Evolutionary conservation across 2,329 filamentous ascomycete species (phyloP).

Genomic region (Penicillium digitatum): DNA sequence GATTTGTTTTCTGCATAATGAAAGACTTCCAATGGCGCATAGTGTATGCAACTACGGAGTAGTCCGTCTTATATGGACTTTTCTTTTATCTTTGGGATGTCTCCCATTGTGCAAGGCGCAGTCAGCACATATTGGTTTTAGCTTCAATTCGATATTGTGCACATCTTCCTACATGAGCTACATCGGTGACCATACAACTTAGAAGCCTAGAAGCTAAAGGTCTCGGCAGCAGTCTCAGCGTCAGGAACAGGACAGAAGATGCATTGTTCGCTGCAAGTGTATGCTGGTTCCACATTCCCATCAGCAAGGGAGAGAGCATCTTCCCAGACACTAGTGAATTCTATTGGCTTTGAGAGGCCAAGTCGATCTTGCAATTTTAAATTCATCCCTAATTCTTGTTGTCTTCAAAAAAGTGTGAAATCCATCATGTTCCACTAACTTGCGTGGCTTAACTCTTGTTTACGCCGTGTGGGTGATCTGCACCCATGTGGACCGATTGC

Average conservation of each 20-base stretch:
- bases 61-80: neutral
- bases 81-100: neutral
- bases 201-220: neutral
- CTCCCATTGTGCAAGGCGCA: slow-evolving; percentile 5
- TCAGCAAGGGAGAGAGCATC: slow-evolving; percentile 5
- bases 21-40: neutral
- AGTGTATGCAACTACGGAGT: neutral
- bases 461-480: slow-evolving; percentile 4
- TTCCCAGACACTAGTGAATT: slow-evolving; percentile 1
- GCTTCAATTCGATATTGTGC: slow-evolving; percentile 1
- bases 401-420: neutral
- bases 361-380: neutral
- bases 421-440: slow-evolving; percentile 1
- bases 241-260: neutral
- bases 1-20: neutral
- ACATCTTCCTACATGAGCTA: slow-evolving; percentile 3
- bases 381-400: neutral
- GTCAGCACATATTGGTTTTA: neutral
- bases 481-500: slow-evolving; percentile 5
- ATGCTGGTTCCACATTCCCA: slow-evolving; percentile 7
- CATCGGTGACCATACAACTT: neutral
- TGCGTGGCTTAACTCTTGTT: slow-evolving; percentile 9
- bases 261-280: slow-evolving; percentile 3
- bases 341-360: neutral
- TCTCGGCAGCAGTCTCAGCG: neutral